phyloP scores from a whole-genome alignment of 2,329 filamentous ascomycete genomes.

The Didymella sp. region DNA sequence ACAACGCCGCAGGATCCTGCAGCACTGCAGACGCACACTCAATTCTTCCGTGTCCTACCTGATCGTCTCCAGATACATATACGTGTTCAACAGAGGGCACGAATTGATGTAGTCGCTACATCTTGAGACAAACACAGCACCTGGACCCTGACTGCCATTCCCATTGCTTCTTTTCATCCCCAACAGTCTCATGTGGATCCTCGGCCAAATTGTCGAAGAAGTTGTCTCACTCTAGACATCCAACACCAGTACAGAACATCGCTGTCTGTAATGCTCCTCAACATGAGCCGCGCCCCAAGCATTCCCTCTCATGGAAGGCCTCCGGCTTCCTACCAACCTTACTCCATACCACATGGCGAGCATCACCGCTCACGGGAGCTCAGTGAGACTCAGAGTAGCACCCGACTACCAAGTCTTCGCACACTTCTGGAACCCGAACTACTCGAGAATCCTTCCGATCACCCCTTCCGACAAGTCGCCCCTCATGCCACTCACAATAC shows the following conservation, averaged over 20 bases:
- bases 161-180: slow-evolving; percentile 35
- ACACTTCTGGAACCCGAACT: slow-evolving; percentile 48
- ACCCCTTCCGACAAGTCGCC: slow-evolving; percentile 31
- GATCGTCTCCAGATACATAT: slow-evolving; percentile 38
- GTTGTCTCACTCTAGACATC: slow-evolving; percentile 30
- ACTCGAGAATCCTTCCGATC: slow-evolving; percentile 43
- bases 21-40: slow-evolving; percentile 45
- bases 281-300: slow-evolving; percentile 83
- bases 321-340: slow-evolving; percentile 39
- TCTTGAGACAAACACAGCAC: slow-evolving; percentile 37
- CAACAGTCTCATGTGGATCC: slow-evolving; percentile 39
- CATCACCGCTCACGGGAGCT: slow-evolving; percentile 36
- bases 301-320: slow-evolving; percentile 76
- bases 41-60: slow-evolving; percentile 40
- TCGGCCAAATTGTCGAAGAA: slow-evolving; percentile 43
- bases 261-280: slow-evolving; percentile 56
- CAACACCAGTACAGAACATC: neutral
- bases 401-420: slow-evolving; percentile 48
- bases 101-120: slow-evolving; percentile 44
- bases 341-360: slow-evolving; percentile 39
- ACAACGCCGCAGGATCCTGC: slow-evolving; percentile 43
- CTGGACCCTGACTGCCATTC: slow-evolving; percentile 28
- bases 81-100: slow-evolving; percentile 42
- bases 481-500: slow-evolving; percentile 27
- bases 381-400: slow-evolving; percentile 37